Percentiles rank a stretch among this genome's conserved stretches.
Evolutionary conservation across 148 eudicot genomes (phyloP).

Genomic region (Heliamphora exappendiculata): DNA sequence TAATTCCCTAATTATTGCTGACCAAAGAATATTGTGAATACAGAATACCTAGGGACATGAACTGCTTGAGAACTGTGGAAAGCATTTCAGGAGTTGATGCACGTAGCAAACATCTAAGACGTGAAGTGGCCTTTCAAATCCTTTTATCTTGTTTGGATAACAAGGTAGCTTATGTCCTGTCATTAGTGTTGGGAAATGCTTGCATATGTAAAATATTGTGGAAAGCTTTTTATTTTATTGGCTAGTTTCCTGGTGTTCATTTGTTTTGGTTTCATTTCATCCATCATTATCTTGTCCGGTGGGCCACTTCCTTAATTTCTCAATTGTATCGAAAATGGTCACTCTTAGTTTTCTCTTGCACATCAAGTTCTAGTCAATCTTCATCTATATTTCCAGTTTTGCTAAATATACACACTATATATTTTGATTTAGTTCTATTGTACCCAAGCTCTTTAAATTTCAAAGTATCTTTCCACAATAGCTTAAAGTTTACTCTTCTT

Average conservation of each 20-base stretch:
- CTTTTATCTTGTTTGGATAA: slow-evolving; percentile 52
- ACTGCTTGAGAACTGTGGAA: slow-evolving; percentile 65
- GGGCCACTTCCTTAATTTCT: too few species aligned
- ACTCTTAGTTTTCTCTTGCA: too few species aligned
- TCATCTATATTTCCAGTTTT: too few species aligned
- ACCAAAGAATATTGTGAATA: slow-evolving; percentile 9
- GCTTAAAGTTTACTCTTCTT: too few species aligned
- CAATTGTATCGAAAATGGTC: too few species aligned
- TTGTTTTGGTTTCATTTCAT: neutral
- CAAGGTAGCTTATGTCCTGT: slow-evolving; percentile 37
- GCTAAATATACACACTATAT: too few species aligned
- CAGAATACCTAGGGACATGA: slow-evolving; percentile 68
- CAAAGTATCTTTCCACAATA: too few species aligned
- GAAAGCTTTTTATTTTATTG: neutral
- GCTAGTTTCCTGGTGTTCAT: neutral
- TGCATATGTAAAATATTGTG: neutral
- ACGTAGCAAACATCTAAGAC: slow-evolving; percentile 70
- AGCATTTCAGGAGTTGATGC: slow-evolving; percentile 51
- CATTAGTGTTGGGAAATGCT: neutral
- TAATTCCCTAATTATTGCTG: neutral
- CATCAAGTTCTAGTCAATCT: too few species aligned
- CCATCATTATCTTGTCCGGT: too few species aligned
- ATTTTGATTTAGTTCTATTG: too few species aligned
- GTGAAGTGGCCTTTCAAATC: slow-evolving; percentile 48
- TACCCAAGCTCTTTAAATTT: too few species aligned